phyloP scores from a whole-genome alignment of 768 basidiomycete genomes.

The Calocera viscosa region DNA sequence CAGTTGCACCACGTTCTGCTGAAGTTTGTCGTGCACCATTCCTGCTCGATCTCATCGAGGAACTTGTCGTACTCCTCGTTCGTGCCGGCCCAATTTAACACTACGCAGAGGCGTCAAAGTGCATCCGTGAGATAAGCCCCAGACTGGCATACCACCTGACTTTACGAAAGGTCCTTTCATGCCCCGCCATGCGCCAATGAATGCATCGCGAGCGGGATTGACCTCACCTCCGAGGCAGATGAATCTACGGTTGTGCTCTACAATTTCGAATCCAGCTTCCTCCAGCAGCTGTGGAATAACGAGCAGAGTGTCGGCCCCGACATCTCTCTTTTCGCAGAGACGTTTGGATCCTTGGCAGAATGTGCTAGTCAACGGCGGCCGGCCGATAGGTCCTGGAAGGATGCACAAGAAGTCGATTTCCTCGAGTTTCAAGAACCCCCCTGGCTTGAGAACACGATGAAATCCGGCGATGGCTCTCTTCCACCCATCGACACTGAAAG shows the following conservation, averaged over 20 bases:
- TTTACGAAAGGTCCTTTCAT: not conserved
- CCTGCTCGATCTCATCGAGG: not conserved
- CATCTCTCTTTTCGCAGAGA: not conserved
- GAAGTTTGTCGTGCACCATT: not conserved
- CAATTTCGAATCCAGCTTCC: not conserved
- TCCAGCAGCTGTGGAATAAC: not conserved
- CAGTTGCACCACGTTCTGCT: not conserved
- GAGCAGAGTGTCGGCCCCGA: not conserved
- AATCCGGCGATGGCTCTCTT: constrained; percentile 21
- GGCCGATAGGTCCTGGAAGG: not conserved
- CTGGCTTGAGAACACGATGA: constrained; percentile 25
- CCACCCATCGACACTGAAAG: constrained; percentile 26
- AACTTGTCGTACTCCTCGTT: not conserved
- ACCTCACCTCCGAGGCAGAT: not conserved
- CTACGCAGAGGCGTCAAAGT: not conserved
- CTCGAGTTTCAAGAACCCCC: constrained; percentile 10
- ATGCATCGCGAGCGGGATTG: not conserved
- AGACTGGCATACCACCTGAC: not conserved
- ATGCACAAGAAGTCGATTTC: not conserved
- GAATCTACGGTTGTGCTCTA: not conserved
- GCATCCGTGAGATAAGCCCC: not conserved
- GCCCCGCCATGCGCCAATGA: not conserved
- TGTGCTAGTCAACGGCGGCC: not conserved
- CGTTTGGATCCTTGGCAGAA: not conserved
- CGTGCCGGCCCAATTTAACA: not conserved